Conservation (phyloP, 1,284 basidiomycete genomes). For the Erythrobasidium hasegawianum region DNA sequence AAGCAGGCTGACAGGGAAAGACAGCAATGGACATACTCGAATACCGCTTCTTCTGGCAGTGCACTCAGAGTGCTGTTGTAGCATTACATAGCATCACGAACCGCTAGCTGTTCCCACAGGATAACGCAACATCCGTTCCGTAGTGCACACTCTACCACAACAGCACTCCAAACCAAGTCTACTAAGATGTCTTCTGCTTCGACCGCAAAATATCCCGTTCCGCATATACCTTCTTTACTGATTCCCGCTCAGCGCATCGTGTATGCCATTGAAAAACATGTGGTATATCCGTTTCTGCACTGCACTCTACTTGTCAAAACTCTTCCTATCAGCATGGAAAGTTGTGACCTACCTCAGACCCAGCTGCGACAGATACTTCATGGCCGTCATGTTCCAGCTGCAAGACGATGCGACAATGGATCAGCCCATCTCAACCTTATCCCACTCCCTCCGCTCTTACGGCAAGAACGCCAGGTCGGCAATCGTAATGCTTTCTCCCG, state of each 20-base stretch:
- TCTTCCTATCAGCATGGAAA: neutral
- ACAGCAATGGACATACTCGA: no score
- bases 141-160: no score
- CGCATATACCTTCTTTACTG: neutral
- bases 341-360: neutral
- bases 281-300: neutral
- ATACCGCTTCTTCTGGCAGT: no score
- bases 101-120: no score
- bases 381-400: slow-evolving; percentile 6
- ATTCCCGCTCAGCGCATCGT: neutral
- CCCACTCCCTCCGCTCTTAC: no score
- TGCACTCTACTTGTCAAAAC: neutral
- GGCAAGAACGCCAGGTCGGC: slow-evolving; percentile 40
- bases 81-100: no score
- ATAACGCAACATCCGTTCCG: no score
- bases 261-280: neutral
- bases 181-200: neutral
- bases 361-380: neutral
- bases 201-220: neutral
- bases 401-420: no score
- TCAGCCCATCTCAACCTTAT: no score
- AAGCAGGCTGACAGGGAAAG: no score
- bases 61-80: no score
- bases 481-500: slow-evolving; percentile 37
- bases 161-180: no score